These are phyloP conservation scores for Helicocarpus griseus DNA, from an alignment of 2,329 filamentous ascomycete genomes.

Conservation along the genomic window DNA sequence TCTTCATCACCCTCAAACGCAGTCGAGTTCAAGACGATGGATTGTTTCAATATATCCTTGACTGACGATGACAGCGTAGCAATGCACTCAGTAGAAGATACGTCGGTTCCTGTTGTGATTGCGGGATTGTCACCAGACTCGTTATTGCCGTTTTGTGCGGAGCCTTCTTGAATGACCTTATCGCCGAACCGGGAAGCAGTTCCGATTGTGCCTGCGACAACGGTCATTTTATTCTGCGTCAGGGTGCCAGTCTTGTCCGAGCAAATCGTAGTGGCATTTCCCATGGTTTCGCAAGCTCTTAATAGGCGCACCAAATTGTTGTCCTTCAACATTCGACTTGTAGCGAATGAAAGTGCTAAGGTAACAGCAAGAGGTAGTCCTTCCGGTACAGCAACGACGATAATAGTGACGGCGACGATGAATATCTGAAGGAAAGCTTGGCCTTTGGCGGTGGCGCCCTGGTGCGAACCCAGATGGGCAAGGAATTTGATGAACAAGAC, in stretches of 20 bases:
- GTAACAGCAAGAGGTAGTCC: constrained; percentile 53
- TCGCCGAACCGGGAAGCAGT: constrained; percentile 35
- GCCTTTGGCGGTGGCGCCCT: constrained; percentile 33
- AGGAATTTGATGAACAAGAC: constrained; percentile 72
- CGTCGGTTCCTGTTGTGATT: constrained; percentile 35
- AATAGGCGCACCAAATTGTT: constrained; percentile 53
- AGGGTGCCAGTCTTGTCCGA: constrained; percentile 59
- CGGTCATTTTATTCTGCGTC: constrained; percentile 55
- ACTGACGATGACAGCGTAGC: constrained; percentile 42
- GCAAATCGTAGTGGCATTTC: constrained; percentile 54
- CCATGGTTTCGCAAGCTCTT: constrained; percentile 54
- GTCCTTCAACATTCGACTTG: constrained; percentile 53
- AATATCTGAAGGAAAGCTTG: constrained; percentile 68
- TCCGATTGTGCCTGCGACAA: constrained; percentile 49
- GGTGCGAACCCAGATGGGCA: constrained; percentile 6
- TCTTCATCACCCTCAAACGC: constrained; percentile 58
- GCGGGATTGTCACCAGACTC: constrained; percentile 15
- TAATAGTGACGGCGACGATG: constrained; percentile 69
- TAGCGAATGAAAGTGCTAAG: constrained; percentile 52
- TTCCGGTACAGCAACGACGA: constrained; percentile 67
- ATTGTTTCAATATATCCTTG: constrained; percentile 51
- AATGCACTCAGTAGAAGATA: constrained; percentile 46
- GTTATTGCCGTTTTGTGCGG: constrained; percentile 17
- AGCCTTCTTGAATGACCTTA: constrained; percentile 18
- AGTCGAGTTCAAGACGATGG: constrained; percentile 59